Evolutionary conservation across 768 basidiomycete genomes (phyloP).

Genomic region (Mrakia gelida): DNA sequence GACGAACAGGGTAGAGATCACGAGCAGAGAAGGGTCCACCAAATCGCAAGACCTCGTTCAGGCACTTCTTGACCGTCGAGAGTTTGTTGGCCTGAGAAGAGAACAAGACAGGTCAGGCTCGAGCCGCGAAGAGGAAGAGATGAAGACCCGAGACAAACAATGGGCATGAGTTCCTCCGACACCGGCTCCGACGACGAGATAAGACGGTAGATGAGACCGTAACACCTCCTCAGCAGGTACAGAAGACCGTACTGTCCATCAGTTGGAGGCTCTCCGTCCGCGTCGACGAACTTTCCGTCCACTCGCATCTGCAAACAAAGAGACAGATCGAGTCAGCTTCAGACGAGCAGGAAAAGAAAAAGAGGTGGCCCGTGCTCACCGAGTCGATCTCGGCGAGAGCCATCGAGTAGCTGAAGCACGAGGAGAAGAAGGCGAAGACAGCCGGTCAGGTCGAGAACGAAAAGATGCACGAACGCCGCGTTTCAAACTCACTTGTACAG

Average conservation of each 20-base stretch:
- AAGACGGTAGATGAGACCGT: constrained; percentile 88
- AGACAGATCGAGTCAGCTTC: neutral
- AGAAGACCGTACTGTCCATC: constrained; percentile 70
- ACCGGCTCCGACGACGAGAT: constrained; percentile 95
- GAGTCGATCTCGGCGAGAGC: constrained; percentile 88
- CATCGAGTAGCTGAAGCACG: constrained; percentile 68
- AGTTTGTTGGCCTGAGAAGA: constrained; percentile 79
- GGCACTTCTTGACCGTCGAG: constrained; percentile 91
- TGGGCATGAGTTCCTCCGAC: constrained; percentile 95
- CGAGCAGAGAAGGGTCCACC: constrained; percentile 88
- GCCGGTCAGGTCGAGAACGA: neutral
- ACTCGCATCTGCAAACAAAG: constrained; percentile 67
- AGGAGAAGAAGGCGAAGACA: neutral
- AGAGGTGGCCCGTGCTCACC: neutral
- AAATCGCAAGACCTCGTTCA: constrained; percentile 92
- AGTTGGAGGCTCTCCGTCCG: constrained; percentile 76
- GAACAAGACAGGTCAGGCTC: neutral
- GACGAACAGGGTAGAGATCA: constrained; percentile 83
- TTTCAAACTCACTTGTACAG: constrained; percentile 43
- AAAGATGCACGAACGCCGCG: neutral
- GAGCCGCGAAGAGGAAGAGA: neutral
- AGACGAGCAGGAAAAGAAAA: neutral
- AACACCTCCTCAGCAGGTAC: constrained; percentile 53
- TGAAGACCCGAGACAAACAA: constrained; percentile 53
- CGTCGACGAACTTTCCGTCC: constrained; percentile 93